Evolutionary conservation across 2,329 filamentous ascomycete genomes (phyloP), one percentile per base, ranked within the genome.

Genomic region (Neofusicoccum parvum): DNA sequence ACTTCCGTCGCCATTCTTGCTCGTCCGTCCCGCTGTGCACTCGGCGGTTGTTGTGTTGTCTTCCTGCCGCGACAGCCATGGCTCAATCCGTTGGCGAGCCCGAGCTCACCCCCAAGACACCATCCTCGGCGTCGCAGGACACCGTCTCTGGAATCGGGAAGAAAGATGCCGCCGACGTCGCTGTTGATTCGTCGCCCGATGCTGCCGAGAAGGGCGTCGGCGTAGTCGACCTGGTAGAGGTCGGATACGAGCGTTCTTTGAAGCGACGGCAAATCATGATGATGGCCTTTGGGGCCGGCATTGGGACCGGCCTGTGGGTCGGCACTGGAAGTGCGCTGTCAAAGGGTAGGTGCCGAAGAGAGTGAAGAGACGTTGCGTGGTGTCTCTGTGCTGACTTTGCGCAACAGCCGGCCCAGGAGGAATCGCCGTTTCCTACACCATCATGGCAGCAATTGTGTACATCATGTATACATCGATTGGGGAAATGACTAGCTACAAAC

Each of bases 241-340:
- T 65, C 3, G 63, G 63, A 9, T 65, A 65, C 27, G 63, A 56
- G n/a, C 63, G 63, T 15, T 50, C 51, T 34, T 20, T 65, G 45
- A 65, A 65, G 63, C 43, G 63, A 14, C 51, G 63, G 27, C 63
- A 65, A 32, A 65, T 65, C 15, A 59, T 59, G 63, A 65, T 65
- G 63, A 65, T 65, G 63, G 63, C 63, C 15, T 65, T 65, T 36
- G 63, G 62, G 36, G 63, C 63, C 45, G 63, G 63, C 11, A 65
- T 65, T 39, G 63, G 63, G n/a, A 65, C 63, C 10, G 63, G 63
- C 5, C 27, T 65, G 20, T 65, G 63, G 63, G 63, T 65, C 32
- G 63, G 63, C 14, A 65, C 63, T 43, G 63, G 63, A 43, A 65
- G 63, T 49, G 63, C 63, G 12, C 45, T 65, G 53, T 20, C 53